phyloP scores from a whole-genome alignment of 208 protist genomes.

The Leishmania martiniquensis region DNA sequence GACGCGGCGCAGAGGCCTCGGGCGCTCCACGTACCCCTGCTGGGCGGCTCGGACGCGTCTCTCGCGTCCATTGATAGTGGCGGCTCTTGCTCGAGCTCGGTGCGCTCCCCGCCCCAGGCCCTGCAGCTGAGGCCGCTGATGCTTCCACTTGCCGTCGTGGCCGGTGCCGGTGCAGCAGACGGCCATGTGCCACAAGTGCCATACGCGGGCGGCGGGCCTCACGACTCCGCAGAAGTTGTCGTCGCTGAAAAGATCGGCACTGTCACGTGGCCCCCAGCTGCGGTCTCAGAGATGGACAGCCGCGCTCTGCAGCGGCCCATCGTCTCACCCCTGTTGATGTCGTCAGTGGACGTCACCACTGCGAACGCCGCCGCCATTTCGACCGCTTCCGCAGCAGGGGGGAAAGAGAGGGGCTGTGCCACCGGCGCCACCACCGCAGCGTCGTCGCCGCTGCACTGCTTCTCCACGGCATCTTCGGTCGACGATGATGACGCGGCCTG shows the following conservation, averaged over 20 bases:
- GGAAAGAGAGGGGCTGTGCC: background rate
- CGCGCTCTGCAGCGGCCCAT: background rate
- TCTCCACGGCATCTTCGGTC: background rate
- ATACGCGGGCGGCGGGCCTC: background rate
- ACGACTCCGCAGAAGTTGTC: background rate
- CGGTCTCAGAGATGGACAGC: background rate
- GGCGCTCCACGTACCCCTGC: background rate
- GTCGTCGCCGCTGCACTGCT: slow-evolving; percentile 1
- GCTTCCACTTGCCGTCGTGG: background rate
- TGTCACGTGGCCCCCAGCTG: background rate
- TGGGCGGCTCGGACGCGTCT: background rate
- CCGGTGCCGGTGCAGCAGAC: background rate
- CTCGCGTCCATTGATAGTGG: background rate
- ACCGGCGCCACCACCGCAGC: background rate
- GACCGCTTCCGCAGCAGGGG: background rate
- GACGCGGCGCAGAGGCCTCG: background rate
- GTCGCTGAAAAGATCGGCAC: background rate
- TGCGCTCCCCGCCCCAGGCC: too few relatives aligned
- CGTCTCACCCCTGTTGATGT: background rate
- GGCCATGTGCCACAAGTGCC: background rate
- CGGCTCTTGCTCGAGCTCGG: background rate
- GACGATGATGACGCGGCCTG: slow-evolving; percentile 7
- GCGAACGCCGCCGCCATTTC: background rate
- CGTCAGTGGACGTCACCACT: background rate
- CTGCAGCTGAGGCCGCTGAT: background rate